Percentiles rank a stretch among this genome's conserved stretches.
phyloP scores from a whole-genome alignment of 2,329 filamentous ascomycete genomes.

The Zymoseptoria tritici region DNA sequence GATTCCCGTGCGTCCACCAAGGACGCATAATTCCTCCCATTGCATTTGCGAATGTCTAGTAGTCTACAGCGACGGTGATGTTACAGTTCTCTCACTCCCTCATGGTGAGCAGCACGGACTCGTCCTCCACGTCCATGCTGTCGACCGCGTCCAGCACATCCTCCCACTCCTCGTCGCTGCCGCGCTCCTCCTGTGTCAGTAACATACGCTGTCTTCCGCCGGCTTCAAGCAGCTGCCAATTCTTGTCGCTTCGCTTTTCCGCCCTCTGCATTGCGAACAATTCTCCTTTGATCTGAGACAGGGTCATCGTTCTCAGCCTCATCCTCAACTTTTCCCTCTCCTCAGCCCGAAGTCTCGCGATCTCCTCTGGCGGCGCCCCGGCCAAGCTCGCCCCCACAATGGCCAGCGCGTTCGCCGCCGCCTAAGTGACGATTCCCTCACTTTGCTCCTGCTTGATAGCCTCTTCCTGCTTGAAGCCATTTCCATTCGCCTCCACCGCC shows the following conservation, averaged over 20 bases:
- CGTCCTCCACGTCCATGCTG: background rate
- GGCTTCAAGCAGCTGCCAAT: background rate
- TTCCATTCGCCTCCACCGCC: constrained; percentile 3
- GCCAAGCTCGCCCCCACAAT: background rate
- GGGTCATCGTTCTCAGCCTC: background rate
- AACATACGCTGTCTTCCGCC: background rate
- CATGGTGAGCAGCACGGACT: background rate
- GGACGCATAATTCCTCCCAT: background rate
- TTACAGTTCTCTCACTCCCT: background rate
- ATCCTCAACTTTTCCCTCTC: background rate
- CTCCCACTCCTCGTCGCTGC: background rate
- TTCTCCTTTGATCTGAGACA: background rate
- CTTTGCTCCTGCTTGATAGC: background rate
- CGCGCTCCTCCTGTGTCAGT: background rate
- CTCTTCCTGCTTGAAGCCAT: background rate
- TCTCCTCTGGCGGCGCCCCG: background rate
- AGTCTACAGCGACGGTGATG: background rate
- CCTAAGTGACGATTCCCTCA: constrained; percentile 2
- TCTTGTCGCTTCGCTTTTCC: background rate
- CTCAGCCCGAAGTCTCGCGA: background rate
- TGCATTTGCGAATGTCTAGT: background rate
- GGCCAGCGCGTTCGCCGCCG: background rate
- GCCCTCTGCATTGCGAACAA: background rate
- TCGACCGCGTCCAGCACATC: background rate
- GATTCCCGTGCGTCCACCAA: background rate